A percentile compares a stretch with the other conserved stretches of the same genome.
These are phyloP conservation scores for sorghum (Sorghum bicolor) DNA, from an alignment of 176 grass and related monocot species.

Conservation along the genomic window DNA sequence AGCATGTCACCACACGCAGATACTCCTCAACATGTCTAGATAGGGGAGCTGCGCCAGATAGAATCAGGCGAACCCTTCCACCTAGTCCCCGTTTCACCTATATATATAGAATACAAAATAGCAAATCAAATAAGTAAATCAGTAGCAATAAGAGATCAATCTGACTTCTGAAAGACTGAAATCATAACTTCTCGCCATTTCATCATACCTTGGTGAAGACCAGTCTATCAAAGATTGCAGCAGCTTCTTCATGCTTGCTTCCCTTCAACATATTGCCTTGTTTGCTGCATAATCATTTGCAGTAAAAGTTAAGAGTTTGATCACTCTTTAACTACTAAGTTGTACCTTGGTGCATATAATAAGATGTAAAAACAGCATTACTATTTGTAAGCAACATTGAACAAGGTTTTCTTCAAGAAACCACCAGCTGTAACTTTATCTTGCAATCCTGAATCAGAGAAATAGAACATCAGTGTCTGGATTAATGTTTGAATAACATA, in stretches of 20 bases:
- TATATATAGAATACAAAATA: conserved; percentile 27
- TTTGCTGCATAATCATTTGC: conserved; percentile 52
- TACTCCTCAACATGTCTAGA: conserved; percentile 79
- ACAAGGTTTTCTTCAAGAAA: conserved; percentile 73
- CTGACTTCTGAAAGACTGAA: neutral
- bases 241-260: conserved; percentile 80
- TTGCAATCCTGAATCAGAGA: conserved; percentile 66
- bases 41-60: conserved; percentile 90
- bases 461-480: conserved; percentile 25
- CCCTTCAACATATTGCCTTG: conserved; percentile 84
- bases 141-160: neutral
- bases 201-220: conserved; percentile 77
- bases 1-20: conserved; percentile 83
- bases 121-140: conserved; percentile 10
- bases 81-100: conserved; percentile 86
- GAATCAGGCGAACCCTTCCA: conserved; percentile 70
- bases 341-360: neutral
- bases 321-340: conserved; percentile 5
- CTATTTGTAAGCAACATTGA: conserved; percentile 86
- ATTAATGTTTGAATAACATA: neutral
- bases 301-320: conserved; percentile 31
- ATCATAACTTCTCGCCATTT: conserved; percentile 1
- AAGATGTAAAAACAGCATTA: conserved; percentile 28
- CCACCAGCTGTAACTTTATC: conserved; percentile 72
- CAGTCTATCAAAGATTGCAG: conserved; percentile 66